phyloP scores from a whole-genome alignment of 202 grass and related monocot genomes.

The Brachypodium distachyon region DNA sequence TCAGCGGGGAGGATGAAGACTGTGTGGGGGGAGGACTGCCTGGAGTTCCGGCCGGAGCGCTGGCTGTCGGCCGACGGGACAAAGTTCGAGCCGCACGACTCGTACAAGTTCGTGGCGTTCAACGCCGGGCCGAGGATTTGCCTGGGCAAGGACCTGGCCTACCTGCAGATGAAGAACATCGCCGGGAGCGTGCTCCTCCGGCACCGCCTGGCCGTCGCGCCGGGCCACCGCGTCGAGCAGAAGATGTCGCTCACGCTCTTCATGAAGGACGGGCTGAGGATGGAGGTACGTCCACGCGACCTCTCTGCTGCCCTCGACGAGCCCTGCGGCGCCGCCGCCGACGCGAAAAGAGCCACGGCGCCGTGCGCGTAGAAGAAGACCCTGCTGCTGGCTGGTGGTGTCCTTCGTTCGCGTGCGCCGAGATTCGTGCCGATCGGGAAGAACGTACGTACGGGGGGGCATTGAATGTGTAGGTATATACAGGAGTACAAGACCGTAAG shows the following conservation, averaged over 20 bases:
- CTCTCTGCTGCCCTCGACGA: slow-evolving; percentile 34
- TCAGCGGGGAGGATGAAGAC: slow-evolving; percentile 88
- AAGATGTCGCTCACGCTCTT: slow-evolving; percentile 98
- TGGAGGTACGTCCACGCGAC: slow-evolving; percentile 63
- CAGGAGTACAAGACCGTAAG: slow-evolving; percentile 28
- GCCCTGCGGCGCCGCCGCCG: neutral
- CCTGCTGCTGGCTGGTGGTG: no score
- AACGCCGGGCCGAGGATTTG: slow-evolving; percentile 88
- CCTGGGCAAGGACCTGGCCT: slow-evolving; percentile 93
- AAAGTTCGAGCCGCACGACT: slow-evolving; percentile 65
- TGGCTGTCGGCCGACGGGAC: slow-evolving; percentile 77
- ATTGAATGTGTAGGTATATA: slow-evolving; percentile 47
- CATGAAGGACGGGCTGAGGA: slow-evolving; percentile 78
- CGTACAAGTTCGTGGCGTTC: slow-evolving; percentile 89
- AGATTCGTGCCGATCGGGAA: slow-evolving; percentile 24
- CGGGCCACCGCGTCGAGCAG: slow-evolving; percentile 81
- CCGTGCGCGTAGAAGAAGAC: slow-evolving; percentile 54
- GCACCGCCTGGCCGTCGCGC: slow-evolving; percentile 57
- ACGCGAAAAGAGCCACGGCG: slow-evolving; percentile 8
- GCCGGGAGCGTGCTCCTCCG: slow-evolving; percentile 80
- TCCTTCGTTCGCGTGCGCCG: neutral
- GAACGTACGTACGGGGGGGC: neutral
- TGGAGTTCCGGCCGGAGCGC: slow-evolving; percentile 76
- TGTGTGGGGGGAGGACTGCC: slow-evolving; percentile 92
- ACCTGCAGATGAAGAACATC: slow-evolving; percentile 99